Evolutionary conservation across 176 grass and related monocot genomes (phyloP).

Genomic region (Typha latifolia): DNA sequence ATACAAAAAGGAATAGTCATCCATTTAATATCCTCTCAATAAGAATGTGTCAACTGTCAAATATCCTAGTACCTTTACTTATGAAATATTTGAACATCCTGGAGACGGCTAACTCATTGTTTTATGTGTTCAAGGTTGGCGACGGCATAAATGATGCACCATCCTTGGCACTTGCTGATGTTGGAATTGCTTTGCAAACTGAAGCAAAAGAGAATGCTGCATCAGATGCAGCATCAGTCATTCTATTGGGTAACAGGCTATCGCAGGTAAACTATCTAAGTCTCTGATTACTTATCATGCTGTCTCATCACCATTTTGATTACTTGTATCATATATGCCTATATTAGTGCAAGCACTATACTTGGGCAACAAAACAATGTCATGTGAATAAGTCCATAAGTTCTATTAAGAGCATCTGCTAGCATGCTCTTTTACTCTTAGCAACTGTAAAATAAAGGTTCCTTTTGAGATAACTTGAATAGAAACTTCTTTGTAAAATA

Average conservation of each 20-base stretch:
- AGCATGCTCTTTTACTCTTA: too few species aligned
- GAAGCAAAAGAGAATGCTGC: conserved; percentile 83
- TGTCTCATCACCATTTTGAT: background rate
- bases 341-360: background rate
- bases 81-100: too few species aligned
- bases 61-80: too few species aligned
- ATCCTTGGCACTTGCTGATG: conserved; percentile 80
- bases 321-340: background rate
- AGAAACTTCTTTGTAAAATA: background rate
- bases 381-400: background rate
- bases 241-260: conserved; percentile 76
- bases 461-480: too few species aligned
- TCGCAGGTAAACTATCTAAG: conserved; percentile 45
- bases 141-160: conserved; percentile 96
- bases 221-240: conserved; percentile 84
- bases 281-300: background rate
- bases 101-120: background rate
- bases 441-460: background rate
- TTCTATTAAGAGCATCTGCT: background rate
- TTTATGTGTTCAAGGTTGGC: conserved; percentile 52
- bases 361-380: background rate
- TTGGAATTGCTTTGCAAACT: conserved; percentile 81
- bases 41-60: too few species aligned
- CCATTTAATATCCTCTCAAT: too few species aligned
- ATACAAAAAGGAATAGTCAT: too few species aligned